A percentile compares a stretch with the other conserved stretches of the same genome.
Evolutionary conservation across 2,329 filamentous ascomycete genomes (phyloP).

Genomic region (Talaromyces sp.): DNA sequence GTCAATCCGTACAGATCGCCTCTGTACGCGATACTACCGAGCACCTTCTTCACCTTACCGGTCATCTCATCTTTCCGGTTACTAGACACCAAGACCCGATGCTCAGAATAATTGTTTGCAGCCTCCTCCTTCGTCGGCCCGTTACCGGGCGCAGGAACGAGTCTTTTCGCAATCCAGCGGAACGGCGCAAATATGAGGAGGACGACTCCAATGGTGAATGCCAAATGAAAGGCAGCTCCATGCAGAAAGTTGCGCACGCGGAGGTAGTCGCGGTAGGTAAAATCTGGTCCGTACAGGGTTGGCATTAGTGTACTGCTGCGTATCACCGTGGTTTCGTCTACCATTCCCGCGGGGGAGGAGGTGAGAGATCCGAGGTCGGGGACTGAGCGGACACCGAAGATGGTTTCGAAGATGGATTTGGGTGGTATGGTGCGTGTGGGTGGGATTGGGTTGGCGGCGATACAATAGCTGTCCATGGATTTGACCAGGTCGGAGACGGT

Average conservation of each 20-base stretch:
- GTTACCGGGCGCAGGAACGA: conserved; percentile 48
- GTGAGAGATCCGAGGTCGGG: conserved; percentile 56
- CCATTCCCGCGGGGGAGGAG: conserved; percentile 47
- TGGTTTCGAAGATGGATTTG: conserved; percentile 27
- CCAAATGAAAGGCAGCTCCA: conserved; percentile 48
- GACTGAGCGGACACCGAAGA: conserved; percentile 49
- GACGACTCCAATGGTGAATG: conserved; percentile 42
- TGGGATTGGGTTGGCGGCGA: conserved; percentile 44
- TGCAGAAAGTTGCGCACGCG: conserved; percentile 46
- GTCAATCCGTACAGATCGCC: conserved; percentile 43
- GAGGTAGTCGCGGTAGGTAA: conserved; percentile 55
- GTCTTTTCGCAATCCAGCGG: conserved; percentile 45
- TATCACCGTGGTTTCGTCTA: conserved; percentile 55
- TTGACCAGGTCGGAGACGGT: conserved; percentile 44
- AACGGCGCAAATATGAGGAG: conserved; percentile 50
- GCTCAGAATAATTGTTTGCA: conserved; percentile 36
- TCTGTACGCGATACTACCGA: conserved; percentile 39
- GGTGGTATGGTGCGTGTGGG: conserved; percentile 28
- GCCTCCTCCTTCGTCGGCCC: conserved; percentile 45
- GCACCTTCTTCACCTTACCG: conserved; percentile 33
- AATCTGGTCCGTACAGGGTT: conserved; percentile 54
- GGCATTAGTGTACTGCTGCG: conserved; percentile 56
- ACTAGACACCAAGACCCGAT: conserved; percentile 42
- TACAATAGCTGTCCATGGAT: conserved; percentile 47
- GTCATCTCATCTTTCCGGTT: conserved; percentile 27